Percentiles rank a stretch among this genome's conserved stretches.
phyloP scores from a whole-genome alignment of 495 filamentous ascomycete species.

The Aeminium ludgeri region DNA sequence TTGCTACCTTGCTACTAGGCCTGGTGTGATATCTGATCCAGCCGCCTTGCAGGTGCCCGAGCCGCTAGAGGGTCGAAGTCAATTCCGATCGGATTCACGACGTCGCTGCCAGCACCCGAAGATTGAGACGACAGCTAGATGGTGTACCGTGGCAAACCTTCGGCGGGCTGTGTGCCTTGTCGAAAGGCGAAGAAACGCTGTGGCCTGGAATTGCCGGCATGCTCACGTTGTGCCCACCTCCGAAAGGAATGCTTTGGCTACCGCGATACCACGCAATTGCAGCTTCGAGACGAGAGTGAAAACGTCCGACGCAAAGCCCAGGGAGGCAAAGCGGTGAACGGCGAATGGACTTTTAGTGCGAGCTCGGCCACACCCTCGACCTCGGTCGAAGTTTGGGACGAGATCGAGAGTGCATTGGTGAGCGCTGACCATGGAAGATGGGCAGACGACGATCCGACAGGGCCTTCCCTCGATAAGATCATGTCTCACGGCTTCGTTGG shows the following conservation, averaged over 20 bases:
- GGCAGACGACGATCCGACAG: too few species aligned
- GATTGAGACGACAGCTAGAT: not conserved
- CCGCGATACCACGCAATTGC: constrained; percentile 12
- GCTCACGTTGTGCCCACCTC: constrained; percentile 12
- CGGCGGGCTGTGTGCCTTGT: constrained; percentile 13
- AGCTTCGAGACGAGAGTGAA: constrained; percentile 17
- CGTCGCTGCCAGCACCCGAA: not conserved
- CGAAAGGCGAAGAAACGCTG: constrained; percentile 17
- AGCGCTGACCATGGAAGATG: too few species aligned
- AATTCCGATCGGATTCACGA: too few species aligned
- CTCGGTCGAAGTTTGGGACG: too few species aligned
- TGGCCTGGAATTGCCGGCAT: constrained; percentile 11
- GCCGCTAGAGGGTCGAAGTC: too few species aligned
- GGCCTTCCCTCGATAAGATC: too few species aligned
- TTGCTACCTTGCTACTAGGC: too few species aligned
- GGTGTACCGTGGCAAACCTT: constrained; percentile 16
- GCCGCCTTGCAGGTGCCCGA: too few species aligned
- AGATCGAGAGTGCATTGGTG: too few species aligned
- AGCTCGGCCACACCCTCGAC: too few species aligned
- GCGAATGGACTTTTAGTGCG: not conserved
- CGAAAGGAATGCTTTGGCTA: constrained; percentile 15
- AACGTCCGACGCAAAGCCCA: constrained; percentile 8
- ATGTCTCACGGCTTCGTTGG: too few species aligned
- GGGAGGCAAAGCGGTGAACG: constrained; percentile 1
- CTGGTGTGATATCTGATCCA: too few species aligned